Conservation (phyloP, 2,329 filamentous ascomycete species). For the Calonectria pauciramosa region DNA sequence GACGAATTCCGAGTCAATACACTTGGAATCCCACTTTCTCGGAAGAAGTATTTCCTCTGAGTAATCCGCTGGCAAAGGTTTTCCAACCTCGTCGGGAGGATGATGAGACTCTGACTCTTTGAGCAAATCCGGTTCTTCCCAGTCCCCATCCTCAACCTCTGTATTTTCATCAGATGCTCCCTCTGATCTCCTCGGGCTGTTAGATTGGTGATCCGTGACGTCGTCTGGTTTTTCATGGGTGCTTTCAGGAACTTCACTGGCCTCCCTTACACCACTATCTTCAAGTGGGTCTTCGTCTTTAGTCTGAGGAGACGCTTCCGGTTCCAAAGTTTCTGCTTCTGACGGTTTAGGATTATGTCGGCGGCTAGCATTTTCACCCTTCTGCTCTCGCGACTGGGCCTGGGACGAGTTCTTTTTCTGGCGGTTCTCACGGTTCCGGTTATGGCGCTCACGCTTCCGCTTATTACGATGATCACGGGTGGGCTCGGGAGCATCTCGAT, state of each 20-base stretch:
- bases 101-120: conserved; percentile 50
- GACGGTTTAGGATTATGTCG: conserved; percentile 23
- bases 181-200: conserved; percentile 26
- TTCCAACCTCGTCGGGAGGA: conserved; percentile 62
- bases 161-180: conserved; percentile 19
- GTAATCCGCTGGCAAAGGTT: conserved; percentile 58
- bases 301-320: conserved; percentile 36
- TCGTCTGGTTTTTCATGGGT: conserved; percentile 28
- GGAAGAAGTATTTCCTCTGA: conserved; percentile 62
- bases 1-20: conserved; percentile 61
- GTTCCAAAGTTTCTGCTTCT: conserved; percentile 34
- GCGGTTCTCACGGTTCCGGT: conserved; percentile 47
- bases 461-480: conserved; percentile 48
- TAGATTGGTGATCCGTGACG: conserved; percentile 19
- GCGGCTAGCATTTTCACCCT: conserved; percentile 37
- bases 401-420: conserved; percentile 43
- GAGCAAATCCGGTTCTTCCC: conserved; percentile 57
- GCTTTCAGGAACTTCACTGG: conserved; percentile 16
- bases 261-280: background rate
- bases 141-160: conserved; percentile 52
- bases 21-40: conserved; percentile 57
- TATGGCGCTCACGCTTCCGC: conserved; percentile 50
- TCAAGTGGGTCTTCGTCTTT: conserved; percentile 24
- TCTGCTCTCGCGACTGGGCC: conserved; percentile 42
- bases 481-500: conserved; percentile 44